Base-by-base conservation (phyloP, 2,329 filamentous ascomycete genomes). In the Penicillium sp. region DNA sequence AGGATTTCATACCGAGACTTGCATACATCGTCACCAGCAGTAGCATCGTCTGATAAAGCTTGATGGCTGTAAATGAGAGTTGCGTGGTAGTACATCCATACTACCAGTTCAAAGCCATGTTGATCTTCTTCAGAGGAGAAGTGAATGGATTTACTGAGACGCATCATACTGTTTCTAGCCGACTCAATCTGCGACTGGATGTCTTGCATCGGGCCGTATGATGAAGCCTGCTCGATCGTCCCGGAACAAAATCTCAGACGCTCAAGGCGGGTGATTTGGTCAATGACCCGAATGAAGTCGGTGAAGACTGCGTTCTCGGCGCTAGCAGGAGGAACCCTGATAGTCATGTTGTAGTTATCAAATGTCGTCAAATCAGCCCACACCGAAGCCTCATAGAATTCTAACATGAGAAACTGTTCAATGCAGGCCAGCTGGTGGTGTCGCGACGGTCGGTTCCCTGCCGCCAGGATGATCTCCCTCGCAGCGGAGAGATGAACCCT, bases 41-140 rank as follows among this genome's bases (percentile, higher is more conserved):
- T 4, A n/a, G 17, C 4, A 17, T 36, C 29, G 5, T 56, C 35
- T 0, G 61, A 53, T 15, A 66, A 55, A 29, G 61, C 62, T 35
- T 63, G 63, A 29, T 56, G 55, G 29, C 62, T 60, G 52, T 67
- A 67, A 9, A 64, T 56, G 10, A 67, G 55, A 19, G 63, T 61
- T 21, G 65, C 61, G 35, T 64, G 57, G 49, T 65, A 60, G 33
- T 65, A 67, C 48, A 67, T 61, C 38, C 55, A 51, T 17, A 65
- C 51, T 10, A 67, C 54, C 9, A 55, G 35, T 21, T 44, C 43
- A 38, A 66, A 62, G 29, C 61, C 58, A 13, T 29, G 48, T 35
- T 56, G 55, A 6, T 61, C 63, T 27, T 50, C 53, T 21, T 64
- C 55, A 9, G 60, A 57, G 10, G 48, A 41, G 9, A 59, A 59